Conservation (phyloP, 139 green algal species). For the Coccomyxa sp. region DNA sequence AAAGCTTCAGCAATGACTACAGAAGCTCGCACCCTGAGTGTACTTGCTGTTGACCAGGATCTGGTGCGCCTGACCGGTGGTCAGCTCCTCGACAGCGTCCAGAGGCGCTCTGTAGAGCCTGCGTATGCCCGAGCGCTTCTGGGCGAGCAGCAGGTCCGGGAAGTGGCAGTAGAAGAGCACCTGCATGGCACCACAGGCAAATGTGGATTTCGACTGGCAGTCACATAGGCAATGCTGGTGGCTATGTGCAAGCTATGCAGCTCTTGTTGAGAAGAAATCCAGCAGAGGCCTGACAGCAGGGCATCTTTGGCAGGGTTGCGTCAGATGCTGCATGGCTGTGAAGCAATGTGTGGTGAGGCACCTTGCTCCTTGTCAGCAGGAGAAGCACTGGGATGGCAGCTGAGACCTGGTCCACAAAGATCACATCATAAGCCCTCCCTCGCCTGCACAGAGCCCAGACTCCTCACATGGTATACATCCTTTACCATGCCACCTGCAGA, state of each 20-base stretch:
- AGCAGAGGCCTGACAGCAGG: too few species aligned
- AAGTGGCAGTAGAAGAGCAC: constrained; percentile 99
- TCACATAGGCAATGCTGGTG: too few species aligned
- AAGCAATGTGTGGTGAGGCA: neutral
- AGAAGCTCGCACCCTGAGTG: constrained; percentile 64
- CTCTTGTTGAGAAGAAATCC: too few species aligned
- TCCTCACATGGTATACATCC: too few species aligned
- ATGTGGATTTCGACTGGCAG: too few species aligned
- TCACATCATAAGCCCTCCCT: constrained; percentile 59
- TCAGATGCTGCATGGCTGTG: too few species aligned
- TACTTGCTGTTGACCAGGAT: constrained; percentile 93
- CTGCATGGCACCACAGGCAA: too few species aligned
- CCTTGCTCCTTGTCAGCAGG: constrained; percentile 39
- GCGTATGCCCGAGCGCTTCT: constrained; percentile 31
- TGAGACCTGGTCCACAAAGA: constrained; percentile 87
- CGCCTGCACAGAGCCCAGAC: constrained; percentile 2
- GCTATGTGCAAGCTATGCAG: too few species aligned
- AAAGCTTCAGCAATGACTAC: too few species aligned
- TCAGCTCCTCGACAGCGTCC: constrained; percentile 77
- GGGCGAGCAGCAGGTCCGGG: constrained; percentile 86
- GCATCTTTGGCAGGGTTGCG: too few species aligned
- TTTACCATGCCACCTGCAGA: too few species aligned
- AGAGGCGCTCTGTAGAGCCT: constrained; percentile 64
- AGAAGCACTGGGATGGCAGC: constrained; percentile 71
- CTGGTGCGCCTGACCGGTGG: constrained; percentile 70